Conservation (phyloP, 2,329 filamentous ascomycete genomes). For the Talaromyces sp. region DNA sequence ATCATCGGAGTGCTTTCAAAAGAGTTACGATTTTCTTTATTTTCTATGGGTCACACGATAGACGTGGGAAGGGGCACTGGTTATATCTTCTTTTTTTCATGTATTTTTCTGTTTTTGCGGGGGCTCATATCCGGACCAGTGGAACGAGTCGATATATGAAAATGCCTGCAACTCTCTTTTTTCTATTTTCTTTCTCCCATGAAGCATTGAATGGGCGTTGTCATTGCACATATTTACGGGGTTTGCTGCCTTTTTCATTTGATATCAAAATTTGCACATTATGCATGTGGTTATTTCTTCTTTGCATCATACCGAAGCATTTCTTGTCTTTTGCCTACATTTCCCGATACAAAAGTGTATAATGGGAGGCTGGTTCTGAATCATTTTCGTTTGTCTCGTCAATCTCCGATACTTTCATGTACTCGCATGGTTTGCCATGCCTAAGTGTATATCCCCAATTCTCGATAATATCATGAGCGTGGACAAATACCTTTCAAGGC, state of each 20-base stretch:
- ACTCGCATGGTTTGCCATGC: background rate
- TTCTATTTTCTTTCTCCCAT: conserved; percentile 7
- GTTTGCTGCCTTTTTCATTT: conserved; percentile 14
- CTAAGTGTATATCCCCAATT: background rate
- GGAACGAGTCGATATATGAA: conserved; percentile 3
- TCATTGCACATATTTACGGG: conserved; percentile 8
- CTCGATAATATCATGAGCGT: background rate
- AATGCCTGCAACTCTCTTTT: conserved; percentile 3
- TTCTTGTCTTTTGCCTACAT: conserved; percentile 2
- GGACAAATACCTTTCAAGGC: background rate
- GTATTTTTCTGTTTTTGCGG: conserved; percentile 9
- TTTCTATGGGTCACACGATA: conserved; percentile 38
- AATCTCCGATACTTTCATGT: background rate
- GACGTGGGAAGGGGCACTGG: conserved; percentile 28
- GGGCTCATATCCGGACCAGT: background rate
- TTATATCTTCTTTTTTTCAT: conserved; percentile 18
- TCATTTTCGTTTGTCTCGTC: conserved; percentile 1
- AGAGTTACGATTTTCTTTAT: conserved; percentile 32
- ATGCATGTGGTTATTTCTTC: conserved; percentile 12
- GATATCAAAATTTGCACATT: conserved; percentile 15
- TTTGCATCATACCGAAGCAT: conserved; percentile 11
- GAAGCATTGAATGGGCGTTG: conserved; percentile 16
- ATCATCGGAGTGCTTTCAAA: conserved; percentile 23
- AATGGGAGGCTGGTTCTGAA: conserved; percentile 10
- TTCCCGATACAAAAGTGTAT: conserved; percentile 12